Evolutionary conservation across 208 protist species (phyloP).

Genomic region (Leishmania tarentolae): DNA sequence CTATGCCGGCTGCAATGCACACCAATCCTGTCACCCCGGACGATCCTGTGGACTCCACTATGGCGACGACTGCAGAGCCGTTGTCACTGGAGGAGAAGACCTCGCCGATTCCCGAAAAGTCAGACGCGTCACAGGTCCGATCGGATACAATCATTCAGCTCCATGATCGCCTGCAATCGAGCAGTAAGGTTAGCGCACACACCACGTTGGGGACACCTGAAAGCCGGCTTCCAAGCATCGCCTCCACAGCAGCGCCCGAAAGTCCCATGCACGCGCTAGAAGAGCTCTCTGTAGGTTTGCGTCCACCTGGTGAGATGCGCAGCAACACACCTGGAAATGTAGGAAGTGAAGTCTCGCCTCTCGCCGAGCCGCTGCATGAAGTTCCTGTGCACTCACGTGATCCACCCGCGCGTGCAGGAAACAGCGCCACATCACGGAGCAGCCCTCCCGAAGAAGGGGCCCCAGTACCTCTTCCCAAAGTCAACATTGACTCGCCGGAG

Average conservation of each 20-base stretch:
- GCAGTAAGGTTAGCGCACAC: background rate
- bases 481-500: constrained; percentile 27
- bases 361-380: constrained; percentile 16
- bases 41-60: background rate
- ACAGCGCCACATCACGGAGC: background rate
- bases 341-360: constrained; percentile 7
- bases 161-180: constrained; percentile 1
- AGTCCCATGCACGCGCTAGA: constrained; percentile 14
- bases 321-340: constrained; percentile 1
- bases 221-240: constrained; percentile 12
- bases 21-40: background rate
- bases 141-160: background rate
- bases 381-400: constrained; percentile 9
- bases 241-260: constrained; percentile 19
- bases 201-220: background rate
- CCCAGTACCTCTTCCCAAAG: constrained; percentile 21
- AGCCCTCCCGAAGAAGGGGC: constrained; percentile 2
- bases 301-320: constrained; percentile 11
- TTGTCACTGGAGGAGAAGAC: constrained; percentile 5
- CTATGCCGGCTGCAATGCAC: background rate
- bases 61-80: background rate
- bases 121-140: background rate
- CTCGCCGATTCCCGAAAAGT: background rate
- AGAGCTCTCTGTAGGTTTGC: background rate
- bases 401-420: background rate